phyloP scores from a whole-genome alignment of 129 eudicot genomes.

The Pittosporum tobira region DNA sequence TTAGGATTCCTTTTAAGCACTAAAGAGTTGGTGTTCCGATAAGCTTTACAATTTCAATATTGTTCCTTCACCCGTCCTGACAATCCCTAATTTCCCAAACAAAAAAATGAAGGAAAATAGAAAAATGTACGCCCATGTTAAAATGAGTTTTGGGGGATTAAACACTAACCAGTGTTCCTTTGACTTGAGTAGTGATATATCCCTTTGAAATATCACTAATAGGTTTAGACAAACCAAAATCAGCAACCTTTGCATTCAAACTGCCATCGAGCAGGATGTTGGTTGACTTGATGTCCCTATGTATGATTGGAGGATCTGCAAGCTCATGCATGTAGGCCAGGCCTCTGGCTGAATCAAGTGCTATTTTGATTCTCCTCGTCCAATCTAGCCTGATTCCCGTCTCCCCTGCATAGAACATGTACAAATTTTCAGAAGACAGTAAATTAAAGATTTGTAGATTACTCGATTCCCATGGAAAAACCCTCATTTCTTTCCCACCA shows the following conservation, averaged over 20 bases:
- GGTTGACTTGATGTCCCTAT: conserved; percentile 43
- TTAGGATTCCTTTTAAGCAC: no score
- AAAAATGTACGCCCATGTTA: no score
- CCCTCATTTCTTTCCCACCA: no score
- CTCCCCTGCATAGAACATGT: conserved; percentile 9
- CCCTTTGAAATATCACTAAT: conserved; percentile 19
- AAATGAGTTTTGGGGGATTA: no score
- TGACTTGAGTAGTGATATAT: conserved; percentile 40
- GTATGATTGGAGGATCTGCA: conserved; percentile 29
- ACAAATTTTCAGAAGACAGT: not conserved
- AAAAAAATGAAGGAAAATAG: no score
- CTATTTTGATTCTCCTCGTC: not conserved
- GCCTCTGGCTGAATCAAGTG: conserved; percentile 3
- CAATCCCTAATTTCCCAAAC: no score
- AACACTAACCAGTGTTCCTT: conserved; percentile 67
- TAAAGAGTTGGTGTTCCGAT: no score
- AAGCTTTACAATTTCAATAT: no score
- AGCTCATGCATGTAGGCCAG: conserved; percentile 28
- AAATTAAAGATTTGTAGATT: no score
- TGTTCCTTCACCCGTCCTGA: no score
- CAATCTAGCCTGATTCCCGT: not conserved
- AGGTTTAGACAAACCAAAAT: conserved; percentile 44
- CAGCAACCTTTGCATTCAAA: conserved; percentile 50
- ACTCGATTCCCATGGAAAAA: no score
- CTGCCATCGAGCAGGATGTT: conserved; percentile 40